Evolutionary conservation across 345 rosid species (phyloP).

Genomic region (Cardamine occulta): DNA sequence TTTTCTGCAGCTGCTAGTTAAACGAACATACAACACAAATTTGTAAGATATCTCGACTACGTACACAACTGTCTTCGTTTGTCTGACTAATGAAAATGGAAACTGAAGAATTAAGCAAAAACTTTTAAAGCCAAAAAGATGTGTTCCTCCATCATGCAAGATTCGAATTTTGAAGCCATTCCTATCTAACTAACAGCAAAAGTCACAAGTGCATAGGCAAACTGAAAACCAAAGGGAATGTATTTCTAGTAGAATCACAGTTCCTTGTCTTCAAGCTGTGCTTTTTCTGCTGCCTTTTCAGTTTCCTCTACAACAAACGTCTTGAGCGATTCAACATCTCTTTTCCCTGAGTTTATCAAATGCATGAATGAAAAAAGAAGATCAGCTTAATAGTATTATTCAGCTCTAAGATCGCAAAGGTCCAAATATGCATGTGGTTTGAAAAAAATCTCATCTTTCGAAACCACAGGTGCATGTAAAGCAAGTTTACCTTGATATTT

Average conservation of each 20-base stretch:
- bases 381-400: not conserved
- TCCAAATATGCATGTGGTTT: slow-evolving; percentile 2
- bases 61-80: not conserved
- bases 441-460: not conserved
- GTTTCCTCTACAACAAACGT: slow-evolving; percentile 80
- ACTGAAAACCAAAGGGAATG: slow-evolving; percentile 2
- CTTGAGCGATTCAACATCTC: slow-evolving; percentile 78
- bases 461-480: not conserved
- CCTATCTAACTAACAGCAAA: slow-evolving; percentile 29
- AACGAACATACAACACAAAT: slow-evolving; percentile 11
- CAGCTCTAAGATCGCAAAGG: not conserved
- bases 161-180: not conserved
- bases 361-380: not conserved
- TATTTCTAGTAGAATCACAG: slow-evolving; percentile 47
- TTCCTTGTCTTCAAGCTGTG: slow-evolving; percentile 67
- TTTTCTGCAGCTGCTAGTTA: not conserved
- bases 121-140: slow-evolving; percentile 22
- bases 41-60: not conserved
- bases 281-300: slow-evolving; percentile 82
- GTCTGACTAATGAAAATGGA: not conserved
- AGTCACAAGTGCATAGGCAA: slow-evolving; percentile 9
- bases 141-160: not conserved
- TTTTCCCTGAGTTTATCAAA: slow-evolving; percentile 54
- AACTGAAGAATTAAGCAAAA: not conserved
- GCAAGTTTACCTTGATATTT: slow-evolving; percentile 77